Evolutionary conservation across 331 rosid species (phyloP).

Genomic region (Erythrophleum ivorense): DNA sequence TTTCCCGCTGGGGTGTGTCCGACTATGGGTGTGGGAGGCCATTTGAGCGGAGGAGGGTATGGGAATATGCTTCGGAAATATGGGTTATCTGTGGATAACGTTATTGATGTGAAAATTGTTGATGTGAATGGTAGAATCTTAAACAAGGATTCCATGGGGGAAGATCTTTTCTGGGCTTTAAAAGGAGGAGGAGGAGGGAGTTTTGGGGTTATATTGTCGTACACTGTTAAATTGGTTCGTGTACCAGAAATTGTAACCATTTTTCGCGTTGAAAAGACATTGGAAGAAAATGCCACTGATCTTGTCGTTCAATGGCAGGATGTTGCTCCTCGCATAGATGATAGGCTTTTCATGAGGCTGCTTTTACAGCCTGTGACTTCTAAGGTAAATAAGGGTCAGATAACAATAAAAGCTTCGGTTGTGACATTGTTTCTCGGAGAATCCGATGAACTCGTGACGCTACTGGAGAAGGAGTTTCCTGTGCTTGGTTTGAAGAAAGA

Average conservation of each 20-base stretch:
- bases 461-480: conserved; percentile 9
- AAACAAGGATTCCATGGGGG: conserved; percentile 49
- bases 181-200: conserved; percentile 57
- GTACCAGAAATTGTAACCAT: conserved; percentile 51
- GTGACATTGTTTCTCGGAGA: conserved; percentile 27
- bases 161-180: conserved; percentile 58
- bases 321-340: conserved; percentile 42
- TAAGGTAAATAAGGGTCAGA: no score
- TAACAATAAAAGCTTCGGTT: no score
- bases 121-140: conserved; percentile 50
- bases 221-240: conserved; percentile 43
- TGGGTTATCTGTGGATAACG: conserved; percentile 52
- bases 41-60: conserved; percentile 58
- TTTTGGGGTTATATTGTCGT: conserved; percentile 46
- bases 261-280: conserved; percentile 37
- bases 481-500: background rate
- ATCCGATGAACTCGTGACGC: background rate
- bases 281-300: conserved; percentile 43
- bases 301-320: conserved; percentile 46
- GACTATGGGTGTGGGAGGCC: conserved; percentile 57
- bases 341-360: conserved; percentile 44
- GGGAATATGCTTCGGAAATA: conserved; percentile 58
- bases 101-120: conserved; percentile 51
- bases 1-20: conserved; percentile 61
- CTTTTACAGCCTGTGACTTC: no score